Evolutionary conservation across 176 grass and related monocot species (phyloP), one percentile per base, ranked within the genome.

Genomic region (Oropetium thomaeum): DNA sequence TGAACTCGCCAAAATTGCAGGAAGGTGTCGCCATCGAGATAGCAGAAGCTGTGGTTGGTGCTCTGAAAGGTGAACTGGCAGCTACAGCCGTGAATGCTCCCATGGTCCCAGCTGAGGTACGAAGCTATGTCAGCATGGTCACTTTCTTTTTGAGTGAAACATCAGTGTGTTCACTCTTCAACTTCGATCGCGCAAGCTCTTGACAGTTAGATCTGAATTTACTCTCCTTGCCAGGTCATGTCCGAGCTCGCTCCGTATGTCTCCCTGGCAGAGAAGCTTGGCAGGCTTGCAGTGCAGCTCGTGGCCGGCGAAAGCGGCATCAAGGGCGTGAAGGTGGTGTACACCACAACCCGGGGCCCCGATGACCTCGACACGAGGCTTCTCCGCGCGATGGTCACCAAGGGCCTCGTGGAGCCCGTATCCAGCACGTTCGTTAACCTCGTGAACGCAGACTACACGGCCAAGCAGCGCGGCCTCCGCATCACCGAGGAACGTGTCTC

Each of bases 1-100:
- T 83, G 74, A 49, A 78, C 69, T 55, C 32, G 8, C 69, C 45
- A 75, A 70, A 86, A 58, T 47, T 86, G 37, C 49, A 99, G 96
- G 96, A 99, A 80, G 96, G 87, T 2, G 92, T 99, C 28, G 96
- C 92, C 20, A 90, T 99, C 41, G 96, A 99, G 81, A 92, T 99
- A 67, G 92, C 96, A 0, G 89, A 99, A 82, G 96, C 96, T 12
- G 92, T 99, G 3, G 62, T 79, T 7, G 96, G 92, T 62, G 96
- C 92, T 35, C 71, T 99, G 71, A 92, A 69, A 80, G 92, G 96
- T 5, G 92, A 92, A 37, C 92, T 99, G 51, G 84, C 92, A 31
- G 79, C 96, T 12, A 92, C 96, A 57, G 81, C 91, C 17, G 96
- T 99, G 67, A 99, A 99, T 87, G 96, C 96, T 57, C 96, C 96